phyloP scores from a whole-genome alignment of 1,284 basidiomycete species.

The Chiua sp. region DNA sequence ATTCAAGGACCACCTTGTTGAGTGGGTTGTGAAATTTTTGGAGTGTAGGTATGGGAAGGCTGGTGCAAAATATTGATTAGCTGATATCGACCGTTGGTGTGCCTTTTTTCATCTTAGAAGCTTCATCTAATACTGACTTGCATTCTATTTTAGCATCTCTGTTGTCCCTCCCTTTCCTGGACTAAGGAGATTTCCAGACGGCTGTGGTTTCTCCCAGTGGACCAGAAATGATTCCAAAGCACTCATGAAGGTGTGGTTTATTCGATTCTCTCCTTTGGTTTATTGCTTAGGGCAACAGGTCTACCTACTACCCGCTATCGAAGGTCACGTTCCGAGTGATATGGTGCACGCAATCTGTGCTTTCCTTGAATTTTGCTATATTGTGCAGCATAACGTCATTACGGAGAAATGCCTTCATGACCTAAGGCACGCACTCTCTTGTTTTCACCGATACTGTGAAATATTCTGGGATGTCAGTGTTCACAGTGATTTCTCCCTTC shows the following conservation, averaged over 20 bases:
- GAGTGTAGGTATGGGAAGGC: background rate
- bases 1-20: background rate
- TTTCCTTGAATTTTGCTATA: slow-evolving; percentile 1
- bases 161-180: slow-evolving; percentile 4
- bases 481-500: background rate
- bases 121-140: background rate
- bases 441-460: background rate
- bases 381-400: background rate
- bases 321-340: slow-evolving; percentile 6
- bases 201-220: slow-evolving; percentile 13
- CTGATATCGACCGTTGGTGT: background rate
- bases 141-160: slow-evolving; percentile 1
- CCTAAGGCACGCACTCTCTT: background rate
- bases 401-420: background rate
- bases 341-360: background rate
- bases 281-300: background rate
- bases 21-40: background rate
- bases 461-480: background rate
- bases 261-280: background rate
- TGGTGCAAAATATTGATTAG: background rate
- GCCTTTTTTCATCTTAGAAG: background rate
- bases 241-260: slow-evolving; percentile 13
- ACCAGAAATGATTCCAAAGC: slow-evolving; percentile 17
- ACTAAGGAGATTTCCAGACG: slow-evolving; percentile 8
- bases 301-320: slow-evolving; percentile 8